Conservation (phyloP, 2,329 filamentous ascomycete species). For the Alternaria longipes region DNA sequence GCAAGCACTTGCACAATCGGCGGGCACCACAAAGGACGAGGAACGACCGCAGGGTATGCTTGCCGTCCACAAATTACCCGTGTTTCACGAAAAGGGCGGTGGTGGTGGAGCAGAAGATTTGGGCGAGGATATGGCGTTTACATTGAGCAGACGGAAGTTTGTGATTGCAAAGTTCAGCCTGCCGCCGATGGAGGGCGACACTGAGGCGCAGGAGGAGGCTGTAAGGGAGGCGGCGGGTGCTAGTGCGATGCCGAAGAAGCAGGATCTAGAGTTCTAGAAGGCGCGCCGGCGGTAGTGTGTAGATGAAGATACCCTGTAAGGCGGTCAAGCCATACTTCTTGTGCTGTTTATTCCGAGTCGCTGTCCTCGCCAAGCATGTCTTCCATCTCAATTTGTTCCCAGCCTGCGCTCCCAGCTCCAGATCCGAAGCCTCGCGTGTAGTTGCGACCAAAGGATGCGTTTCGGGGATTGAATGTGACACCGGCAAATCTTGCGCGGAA, state of each 20-base stretch:
- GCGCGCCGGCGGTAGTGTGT: not conserved
- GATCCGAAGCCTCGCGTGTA: constrained; percentile 65
- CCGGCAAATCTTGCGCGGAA: constrained; percentile 58
- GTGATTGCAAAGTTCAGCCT: constrained; percentile 88
- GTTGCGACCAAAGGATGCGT: constrained; percentile 62
- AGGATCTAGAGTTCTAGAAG: constrained; percentile 73
- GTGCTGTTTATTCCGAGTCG: constrained; percentile 32
- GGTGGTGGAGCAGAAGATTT: constrained; percentile 71
- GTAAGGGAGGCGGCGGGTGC: constrained; percentile 46
- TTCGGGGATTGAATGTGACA: constrained; percentile 54
- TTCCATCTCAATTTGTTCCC: constrained; percentile 71
- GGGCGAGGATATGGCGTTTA: constrained; percentile 90
- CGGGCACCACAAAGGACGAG: constrained; percentile 66
- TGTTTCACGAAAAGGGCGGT: constrained; percentile 88
- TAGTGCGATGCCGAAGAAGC: constrained; percentile 62
- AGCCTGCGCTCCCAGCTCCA: constrained; percentile 63
- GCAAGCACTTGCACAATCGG: constrained; percentile 59
- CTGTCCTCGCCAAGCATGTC: constrained; percentile 63
- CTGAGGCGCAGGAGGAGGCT: constrained; percentile 64
- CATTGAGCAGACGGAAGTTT: constrained; percentile 82
- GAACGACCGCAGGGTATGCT: constrained; percentile 88
- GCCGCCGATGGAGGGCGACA: constrained; percentile 83
- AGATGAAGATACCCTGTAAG: constrained; percentile 13
- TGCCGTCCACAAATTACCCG: constrained; percentile 80
- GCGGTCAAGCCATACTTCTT: constrained; percentile 4